A percentile compares a stretch with the other conserved stretches of the same genome.
Evolutionary conservation across 1,284 basidiomycete species (phyloP).

Genomic region (Apiotrichum porosum): DNA sequence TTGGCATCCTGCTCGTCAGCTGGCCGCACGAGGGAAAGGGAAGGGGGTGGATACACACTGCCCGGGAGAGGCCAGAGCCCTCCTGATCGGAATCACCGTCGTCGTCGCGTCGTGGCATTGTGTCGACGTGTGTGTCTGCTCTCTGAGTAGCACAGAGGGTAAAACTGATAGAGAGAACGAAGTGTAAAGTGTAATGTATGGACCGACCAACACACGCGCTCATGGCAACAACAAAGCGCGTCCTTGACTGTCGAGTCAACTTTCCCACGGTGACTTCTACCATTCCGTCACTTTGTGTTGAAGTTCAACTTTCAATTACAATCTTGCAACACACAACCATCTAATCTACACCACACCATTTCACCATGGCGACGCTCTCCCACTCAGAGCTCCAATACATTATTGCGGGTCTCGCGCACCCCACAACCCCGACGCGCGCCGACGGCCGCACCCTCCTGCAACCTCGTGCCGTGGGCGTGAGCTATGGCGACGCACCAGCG

Average conservation of each 20-base stretch:
- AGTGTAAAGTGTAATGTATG: too few relatives aligned
- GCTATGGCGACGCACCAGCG: conserved; percentile 44
- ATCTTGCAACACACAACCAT: neutral
- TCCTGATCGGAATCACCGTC: too few relatives aligned
- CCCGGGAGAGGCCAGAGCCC: too few relatives aligned
- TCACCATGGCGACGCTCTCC: conserved; percentile 30
- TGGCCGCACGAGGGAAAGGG: neutral
- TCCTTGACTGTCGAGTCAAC: too few relatives aligned
- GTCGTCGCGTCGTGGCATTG: too few relatives aligned
- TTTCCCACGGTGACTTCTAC: conserved; percentile 4
- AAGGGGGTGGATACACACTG: neutral
- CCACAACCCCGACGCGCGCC: conserved; percentile 33
- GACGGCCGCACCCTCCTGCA: conserved; percentile 37
- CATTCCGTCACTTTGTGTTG: neutral
- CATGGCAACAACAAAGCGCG: too few relatives aligned
- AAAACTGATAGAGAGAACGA: too few relatives aligned
- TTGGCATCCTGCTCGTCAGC: conserved; percentile 30
- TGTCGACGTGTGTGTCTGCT: too few relatives aligned
- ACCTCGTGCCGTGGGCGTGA: conserved; percentile 34
- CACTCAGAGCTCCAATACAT: conserved; percentile 47
- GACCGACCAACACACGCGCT: too few relatives aligned
- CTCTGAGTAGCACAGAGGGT: too few relatives aligned
- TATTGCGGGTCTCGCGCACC: conserved; percentile 36
- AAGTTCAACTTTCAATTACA: neutral
- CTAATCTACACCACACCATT: neutral